Conservation (phyloP, 768 basidiomycete species). For the Tremella mesenterica region DNA sequence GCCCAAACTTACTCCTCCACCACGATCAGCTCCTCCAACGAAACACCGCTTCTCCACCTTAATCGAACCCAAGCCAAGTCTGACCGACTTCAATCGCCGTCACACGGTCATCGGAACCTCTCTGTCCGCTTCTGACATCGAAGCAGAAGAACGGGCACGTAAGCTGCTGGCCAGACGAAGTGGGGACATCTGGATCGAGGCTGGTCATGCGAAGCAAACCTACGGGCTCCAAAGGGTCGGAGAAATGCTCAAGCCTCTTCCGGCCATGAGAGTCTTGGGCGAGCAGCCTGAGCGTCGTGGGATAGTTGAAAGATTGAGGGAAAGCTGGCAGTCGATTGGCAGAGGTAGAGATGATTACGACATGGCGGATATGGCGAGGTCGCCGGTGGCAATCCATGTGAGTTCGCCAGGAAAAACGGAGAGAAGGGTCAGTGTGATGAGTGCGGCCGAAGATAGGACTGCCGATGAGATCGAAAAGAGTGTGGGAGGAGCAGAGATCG, state of each 20-base stretch:
- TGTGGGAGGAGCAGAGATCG: conserved; percentile 4
- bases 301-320: neutral
- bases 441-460: neutral
- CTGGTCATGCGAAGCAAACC: conserved; percentile 28
- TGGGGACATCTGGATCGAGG: conserved; percentile 33
- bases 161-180: conserved; percentile 24
- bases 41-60: conserved; percentile 13
- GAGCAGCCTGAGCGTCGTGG: conserved; percentile 1
- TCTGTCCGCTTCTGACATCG: conserved; percentile 4
- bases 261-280: conserved; percentile 28
- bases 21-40: conserved; percentile 8
- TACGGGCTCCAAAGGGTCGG: conserved; percentile 18
- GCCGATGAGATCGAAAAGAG: neutral
- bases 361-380: conserved; percentile 8
- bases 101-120: conserved; percentile 30
- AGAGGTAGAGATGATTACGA: neutral
- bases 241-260: conserved; percentile 36
- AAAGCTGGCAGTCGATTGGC: neutral
- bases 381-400: conserved; percentile 15
- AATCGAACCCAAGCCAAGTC: conserved; percentile 27
- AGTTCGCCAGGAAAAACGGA: conserved; percentile 15
- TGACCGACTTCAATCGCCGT: conserved; percentile 24
- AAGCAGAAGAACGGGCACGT: conserved; percentile 18
- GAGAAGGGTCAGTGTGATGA: neutral
- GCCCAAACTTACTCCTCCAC: conserved; percentile 30